A percentile compares a stretch with the other conserved stretches of the same genome.
phyloP scores from a whole-genome alignment of 257 asterid species.

The Striga asiatica region DNA sequence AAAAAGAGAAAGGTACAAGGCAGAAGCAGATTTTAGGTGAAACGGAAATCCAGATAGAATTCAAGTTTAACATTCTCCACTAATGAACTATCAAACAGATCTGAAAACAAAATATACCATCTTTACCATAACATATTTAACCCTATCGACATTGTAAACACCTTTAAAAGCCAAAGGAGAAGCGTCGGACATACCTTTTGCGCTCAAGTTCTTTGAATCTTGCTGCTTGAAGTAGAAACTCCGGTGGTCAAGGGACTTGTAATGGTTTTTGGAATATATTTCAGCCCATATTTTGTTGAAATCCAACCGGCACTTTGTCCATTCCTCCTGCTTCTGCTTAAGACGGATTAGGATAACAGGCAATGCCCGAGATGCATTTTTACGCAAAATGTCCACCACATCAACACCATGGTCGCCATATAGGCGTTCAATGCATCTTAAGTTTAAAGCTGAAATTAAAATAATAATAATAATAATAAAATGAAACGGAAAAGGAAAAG shows the following conservation, averaged over 20 bases:
- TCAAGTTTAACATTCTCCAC: not conserved
- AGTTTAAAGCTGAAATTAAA: constrained; percentile 68
- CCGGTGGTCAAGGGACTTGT: constrained; percentile 59
- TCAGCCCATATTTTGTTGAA: constrained; percentile 65
- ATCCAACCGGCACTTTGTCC: constrained; percentile 59
- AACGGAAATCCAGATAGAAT: not conserved
- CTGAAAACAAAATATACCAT: too few species aligned
- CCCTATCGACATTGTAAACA: not conserved
- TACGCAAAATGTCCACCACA: constrained; percentile 77
- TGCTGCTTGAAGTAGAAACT: constrained; percentile 67
- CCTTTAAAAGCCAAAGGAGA: not conserved
- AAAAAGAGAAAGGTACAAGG: too few species aligned
- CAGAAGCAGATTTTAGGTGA: too few species aligned
- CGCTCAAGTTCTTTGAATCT: constrained; percentile 57
- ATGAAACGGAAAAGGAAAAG: too few species aligned
- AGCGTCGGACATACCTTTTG: constrained; percentile 46
- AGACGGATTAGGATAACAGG: constrained; percentile 77
- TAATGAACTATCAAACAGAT: not conserved
- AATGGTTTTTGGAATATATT: constrained; percentile 55
- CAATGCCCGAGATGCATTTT: constrained; percentile 60
- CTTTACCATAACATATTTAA: not conserved
- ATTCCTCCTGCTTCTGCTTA: constrained; percentile 92
- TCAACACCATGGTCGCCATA: constrained; percentile 97
- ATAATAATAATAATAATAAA: too few species aligned
- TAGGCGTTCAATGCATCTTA: constrained; percentile 87